These are phyloP conservation scores for Suillus discolor DNA, from an alignment of 768 basidiomycete species.

Conservation along the genomic window DNA sequence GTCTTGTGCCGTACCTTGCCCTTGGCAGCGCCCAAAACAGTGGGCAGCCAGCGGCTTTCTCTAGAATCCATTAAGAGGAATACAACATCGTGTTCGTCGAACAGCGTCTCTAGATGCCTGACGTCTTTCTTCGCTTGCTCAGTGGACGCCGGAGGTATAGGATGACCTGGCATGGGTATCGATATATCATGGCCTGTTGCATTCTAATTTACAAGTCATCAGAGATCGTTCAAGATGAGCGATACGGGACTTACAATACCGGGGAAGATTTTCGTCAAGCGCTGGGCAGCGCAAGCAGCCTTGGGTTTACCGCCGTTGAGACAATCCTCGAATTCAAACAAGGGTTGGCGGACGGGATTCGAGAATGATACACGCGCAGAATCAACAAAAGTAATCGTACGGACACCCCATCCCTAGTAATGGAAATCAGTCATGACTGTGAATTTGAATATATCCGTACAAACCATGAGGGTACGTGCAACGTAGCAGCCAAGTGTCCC, in stretches of 20 bases:
- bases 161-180: constrained; percentile 98
- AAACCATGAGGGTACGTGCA: constrained; percentile 85
- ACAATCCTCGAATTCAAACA: constrained; percentile 96
- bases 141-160: constrained; percentile 63
- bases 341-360: constrained; percentile 95
- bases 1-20: constrained; percentile 60
- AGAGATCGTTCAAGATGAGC: neutral
- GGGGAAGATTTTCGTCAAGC: constrained; percentile 87
- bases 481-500: constrained; percentile 98
- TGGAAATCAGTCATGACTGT: neutral
- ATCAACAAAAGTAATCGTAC: constrained; percentile 92
- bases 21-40: constrained; percentile 81
- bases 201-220: constrained; percentile 52
- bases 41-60: constrained; percentile 96
- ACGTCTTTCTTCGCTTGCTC: constrained; percentile 70
- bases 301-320: constrained; percentile 92
- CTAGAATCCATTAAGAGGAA: constrained; percentile 98
- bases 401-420: constrained; percentile 89
- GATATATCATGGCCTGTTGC: constrained; percentile 76
- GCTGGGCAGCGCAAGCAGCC: constrained; percentile 85
- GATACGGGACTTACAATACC: constrained; percentile 67
- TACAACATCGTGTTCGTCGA: constrained; percentile 86
- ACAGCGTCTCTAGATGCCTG: constrained; percentile 67
- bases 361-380: constrained; percentile 92
- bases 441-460: constrained; percentile 16